phyloP scores from a whole-genome alignment of 305 asterid species.

The Fraxinus baroniana region DNA sequence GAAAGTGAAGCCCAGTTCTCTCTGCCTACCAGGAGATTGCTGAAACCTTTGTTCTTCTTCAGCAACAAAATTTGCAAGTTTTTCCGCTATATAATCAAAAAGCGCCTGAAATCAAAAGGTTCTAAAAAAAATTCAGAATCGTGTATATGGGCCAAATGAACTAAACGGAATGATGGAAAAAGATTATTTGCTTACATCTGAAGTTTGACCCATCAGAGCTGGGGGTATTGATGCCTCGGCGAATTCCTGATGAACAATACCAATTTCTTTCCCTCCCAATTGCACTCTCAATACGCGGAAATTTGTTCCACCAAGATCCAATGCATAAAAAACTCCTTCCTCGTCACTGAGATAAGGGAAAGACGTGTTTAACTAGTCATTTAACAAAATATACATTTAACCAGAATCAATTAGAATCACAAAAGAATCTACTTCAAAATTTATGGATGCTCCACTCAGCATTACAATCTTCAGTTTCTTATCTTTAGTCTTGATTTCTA shows the following conservation, averaged over 20 bases:
- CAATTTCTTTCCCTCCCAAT: background rate
- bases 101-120: slow-evolving; percentile 58
- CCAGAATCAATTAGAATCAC: background rate
- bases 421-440: background rate
- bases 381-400: background rate
- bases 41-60: slow-evolving; percentile 63
- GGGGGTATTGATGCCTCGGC: slow-evolving; percentile 40
- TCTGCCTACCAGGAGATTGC: slow-evolving; percentile 64
- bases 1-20: slow-evolving; percentile 91
- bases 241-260: background rate
- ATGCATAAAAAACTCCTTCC: background rate
- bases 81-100: slow-evolving; percentile 75
- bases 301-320: background rate
- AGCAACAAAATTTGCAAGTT: slow-evolving; percentile 68
- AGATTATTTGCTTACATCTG: slow-evolving; percentile 51
- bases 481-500: background rate
- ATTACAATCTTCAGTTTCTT: background rate
- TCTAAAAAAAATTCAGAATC: slow-evolving; percentile 1
- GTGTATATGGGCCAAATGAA: background rate
- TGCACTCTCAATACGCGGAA: background rate
- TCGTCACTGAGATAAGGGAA: background rate
- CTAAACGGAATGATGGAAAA: background rate
- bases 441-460: background rate
- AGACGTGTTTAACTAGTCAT: background rate
- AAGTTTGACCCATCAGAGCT: slow-evolving; percentile 67